phyloP scores from a whole-genome alignment of 169 alveolate genomes.

The Perkinsus olseni region DNA sequence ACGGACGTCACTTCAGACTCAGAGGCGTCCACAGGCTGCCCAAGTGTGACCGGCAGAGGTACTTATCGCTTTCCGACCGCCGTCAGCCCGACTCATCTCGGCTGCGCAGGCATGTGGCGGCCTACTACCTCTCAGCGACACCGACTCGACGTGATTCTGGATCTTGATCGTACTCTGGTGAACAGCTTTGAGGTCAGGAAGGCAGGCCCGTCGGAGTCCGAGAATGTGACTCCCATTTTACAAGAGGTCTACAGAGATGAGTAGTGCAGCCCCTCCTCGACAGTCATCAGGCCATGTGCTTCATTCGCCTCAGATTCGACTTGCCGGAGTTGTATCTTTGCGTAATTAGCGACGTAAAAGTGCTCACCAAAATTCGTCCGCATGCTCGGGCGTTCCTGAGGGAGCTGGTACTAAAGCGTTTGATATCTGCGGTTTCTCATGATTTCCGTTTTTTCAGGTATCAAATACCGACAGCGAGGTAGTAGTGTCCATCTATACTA shows the following conservation, averaged over 20 bases:
- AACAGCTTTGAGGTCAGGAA: not conserved
- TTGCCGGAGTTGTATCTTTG: not conserved
- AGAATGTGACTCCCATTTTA: not conserved
- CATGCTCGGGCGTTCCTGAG: not conserved
- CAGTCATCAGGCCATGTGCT: not conserved
- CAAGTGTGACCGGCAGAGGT: not conserved
- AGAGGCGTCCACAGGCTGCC: not conserved
- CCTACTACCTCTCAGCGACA: not conserved
- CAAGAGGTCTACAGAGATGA: not conserved
- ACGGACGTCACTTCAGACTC: not conserved
- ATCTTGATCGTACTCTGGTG: not conserved
- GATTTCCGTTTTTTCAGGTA: not conserved
- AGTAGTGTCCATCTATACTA: not conserved
- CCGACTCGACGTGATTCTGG: not conserved
- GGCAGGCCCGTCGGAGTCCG: not conserved
- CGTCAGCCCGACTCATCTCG: not conserved
- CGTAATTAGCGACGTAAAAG: not conserved
- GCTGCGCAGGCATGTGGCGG: no score
- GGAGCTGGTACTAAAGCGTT: not conserved
- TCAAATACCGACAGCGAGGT: not conserved
- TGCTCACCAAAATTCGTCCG: not conserved
- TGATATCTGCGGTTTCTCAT: not conserved
- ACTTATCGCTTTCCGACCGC: not conserved
- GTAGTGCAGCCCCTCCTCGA: not conserved
- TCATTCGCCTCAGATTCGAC: not conserved